Conservation (phyloP, 2,329 filamentous ascomycete genomes). For the Fusarium bulbicola region DNA sequence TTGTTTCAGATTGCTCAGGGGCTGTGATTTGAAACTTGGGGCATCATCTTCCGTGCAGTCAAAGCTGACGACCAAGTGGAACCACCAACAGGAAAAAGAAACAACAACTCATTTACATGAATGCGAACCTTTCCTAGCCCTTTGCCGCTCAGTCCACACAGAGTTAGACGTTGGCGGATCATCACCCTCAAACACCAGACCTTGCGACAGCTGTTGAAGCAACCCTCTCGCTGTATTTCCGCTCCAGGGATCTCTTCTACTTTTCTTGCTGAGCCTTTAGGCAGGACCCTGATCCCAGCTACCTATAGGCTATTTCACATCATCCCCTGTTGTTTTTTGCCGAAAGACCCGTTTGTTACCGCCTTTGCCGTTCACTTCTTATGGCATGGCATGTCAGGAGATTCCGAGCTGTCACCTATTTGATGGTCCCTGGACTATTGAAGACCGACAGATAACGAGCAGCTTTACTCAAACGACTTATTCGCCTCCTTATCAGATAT, state of each 20-base stretch:
- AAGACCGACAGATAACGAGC: background rate
- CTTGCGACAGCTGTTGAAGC: slow-evolving; percentile 3
- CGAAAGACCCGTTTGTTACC: slow-evolving; percentile 20
- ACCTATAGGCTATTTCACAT: background rate
- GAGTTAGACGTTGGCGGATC: slow-evolving; percentile 12
- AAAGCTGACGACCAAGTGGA: slow-evolving; percentile 15
- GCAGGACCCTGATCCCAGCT: slow-evolving; percentile 24
- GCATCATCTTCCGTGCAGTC: slow-evolving; percentile 1
- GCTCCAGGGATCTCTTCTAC: background rate
- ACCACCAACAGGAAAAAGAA: slow-evolving; percentile 16
- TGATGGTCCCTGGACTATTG: background rate
- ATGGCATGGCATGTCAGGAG: slow-evolving; percentile 17
- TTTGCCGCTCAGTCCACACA: background rate
- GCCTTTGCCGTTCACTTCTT: slow-evolving; percentile 21
- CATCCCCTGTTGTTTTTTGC: slow-evolving; percentile 10
- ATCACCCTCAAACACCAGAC: slow-evolving; percentile 13
- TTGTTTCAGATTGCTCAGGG: slow-evolving; percentile 38
- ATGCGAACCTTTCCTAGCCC: background rate
- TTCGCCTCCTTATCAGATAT: background rate
- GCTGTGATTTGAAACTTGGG: slow-evolving; percentile 32
- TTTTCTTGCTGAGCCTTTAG: slow-evolving; percentile 12
- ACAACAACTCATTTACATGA: slow-evolving; percentile 13
- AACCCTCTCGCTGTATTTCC: slow-evolving; percentile 5
- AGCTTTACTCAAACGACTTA: slow-evolving; percentile 5
- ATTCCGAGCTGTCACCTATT: slow-evolving; percentile 3